A percentile compares a stretch with the other conserved stretches of the same genome.
Conservation (phyloP, 768 basidiomycete genomes). For the Pilatotrama ljubarskyi region DNA sequence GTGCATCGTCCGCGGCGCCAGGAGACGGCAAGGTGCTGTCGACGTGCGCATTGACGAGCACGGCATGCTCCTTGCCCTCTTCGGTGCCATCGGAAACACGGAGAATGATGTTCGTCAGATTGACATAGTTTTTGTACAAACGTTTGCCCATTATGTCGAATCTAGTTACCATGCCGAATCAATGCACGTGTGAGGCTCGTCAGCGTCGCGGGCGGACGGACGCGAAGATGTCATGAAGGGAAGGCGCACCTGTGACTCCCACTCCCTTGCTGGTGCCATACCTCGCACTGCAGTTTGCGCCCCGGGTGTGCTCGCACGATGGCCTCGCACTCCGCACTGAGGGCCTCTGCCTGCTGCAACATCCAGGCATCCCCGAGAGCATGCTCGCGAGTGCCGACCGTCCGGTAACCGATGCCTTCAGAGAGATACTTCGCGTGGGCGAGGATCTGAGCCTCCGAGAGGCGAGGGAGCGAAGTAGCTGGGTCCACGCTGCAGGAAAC, state of each 20-base stretch:
- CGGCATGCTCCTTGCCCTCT: constrained; percentile 73
- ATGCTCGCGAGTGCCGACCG: constrained; percentile 89
- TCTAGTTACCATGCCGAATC: constrained; percentile 38
- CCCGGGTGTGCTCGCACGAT: constrained; percentile 33
- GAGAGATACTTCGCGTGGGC: constrained; percentile 66
- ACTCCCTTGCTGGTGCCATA: constrained; percentile 87
- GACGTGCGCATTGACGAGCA: constrained; percentile 87
- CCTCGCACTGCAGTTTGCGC: constrained; percentile 82
- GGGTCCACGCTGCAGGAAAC: constrained; percentile 40
- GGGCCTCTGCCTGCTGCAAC: constrained; percentile 58
- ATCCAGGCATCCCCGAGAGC: constrained; percentile 84
- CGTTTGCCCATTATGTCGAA: constrained; percentile 91
- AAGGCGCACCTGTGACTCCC: constrained; percentile 78
- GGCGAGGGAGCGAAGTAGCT: constrained; percentile 59
- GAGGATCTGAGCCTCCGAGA: constrained; percentile 71
- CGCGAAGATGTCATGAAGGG: not conserved
- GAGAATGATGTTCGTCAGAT: constrained; percentile 87
- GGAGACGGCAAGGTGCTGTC: constrained; percentile 90
- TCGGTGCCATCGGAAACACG: constrained; percentile 79
- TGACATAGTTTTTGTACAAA: constrained; percentile 83
- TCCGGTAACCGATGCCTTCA: constrained; percentile 87
- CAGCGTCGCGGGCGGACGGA: too few relatives aligned
- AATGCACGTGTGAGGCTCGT: not conserved
- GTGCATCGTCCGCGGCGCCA: constrained; percentile 85
- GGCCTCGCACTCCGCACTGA: constrained; percentile 64